Percentiles rank a stretch among this genome's conserved stretches.
phyloP scores from a whole-genome alignment of 75 land plant genomes.

The Chamaecyparis obtusa region DNA sequence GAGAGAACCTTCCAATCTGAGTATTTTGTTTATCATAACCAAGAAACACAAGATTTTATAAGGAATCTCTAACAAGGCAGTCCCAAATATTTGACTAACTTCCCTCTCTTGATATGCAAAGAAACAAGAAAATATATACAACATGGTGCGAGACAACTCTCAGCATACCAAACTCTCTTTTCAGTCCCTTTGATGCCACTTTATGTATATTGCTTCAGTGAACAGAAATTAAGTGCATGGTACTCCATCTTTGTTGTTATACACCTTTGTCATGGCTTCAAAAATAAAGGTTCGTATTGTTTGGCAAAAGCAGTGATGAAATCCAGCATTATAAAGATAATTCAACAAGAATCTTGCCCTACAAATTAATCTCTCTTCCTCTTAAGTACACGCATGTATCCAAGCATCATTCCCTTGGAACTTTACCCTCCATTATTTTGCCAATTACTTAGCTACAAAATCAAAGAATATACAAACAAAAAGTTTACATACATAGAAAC shows the following conservation, averaged over 20 bases:
- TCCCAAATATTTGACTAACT: background rate
- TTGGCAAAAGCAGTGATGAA: background rate
- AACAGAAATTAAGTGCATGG: background rate
- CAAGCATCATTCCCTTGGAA: background rate
- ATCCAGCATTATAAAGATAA: background rate
- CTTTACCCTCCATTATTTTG: background rate
- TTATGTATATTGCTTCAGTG: background rate
- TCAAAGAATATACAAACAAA: slow-evolving; percentile 1
- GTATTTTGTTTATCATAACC: background rate
- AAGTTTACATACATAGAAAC: background rate
- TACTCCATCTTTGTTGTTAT: background rate
- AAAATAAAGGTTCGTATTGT: background rate
- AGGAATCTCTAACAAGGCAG: background rate
- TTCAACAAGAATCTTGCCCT: background rate
- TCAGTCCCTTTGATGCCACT: background rate
- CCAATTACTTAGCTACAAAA: background rate
- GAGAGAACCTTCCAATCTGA: background rate
- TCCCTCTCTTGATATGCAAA: slow-evolving; percentile 2
- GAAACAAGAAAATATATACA: background rate
- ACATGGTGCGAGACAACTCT: background rate
- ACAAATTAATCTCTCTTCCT: background rate
- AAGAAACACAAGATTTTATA: background rate
- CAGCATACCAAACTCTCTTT: background rate
- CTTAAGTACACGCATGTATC: background rate
- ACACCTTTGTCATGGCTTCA: background rate